Evolutionary conservation across 1,284 basidiomycete species (phyloP).

Genomic region (Mycosarcoma maydis): DNA sequence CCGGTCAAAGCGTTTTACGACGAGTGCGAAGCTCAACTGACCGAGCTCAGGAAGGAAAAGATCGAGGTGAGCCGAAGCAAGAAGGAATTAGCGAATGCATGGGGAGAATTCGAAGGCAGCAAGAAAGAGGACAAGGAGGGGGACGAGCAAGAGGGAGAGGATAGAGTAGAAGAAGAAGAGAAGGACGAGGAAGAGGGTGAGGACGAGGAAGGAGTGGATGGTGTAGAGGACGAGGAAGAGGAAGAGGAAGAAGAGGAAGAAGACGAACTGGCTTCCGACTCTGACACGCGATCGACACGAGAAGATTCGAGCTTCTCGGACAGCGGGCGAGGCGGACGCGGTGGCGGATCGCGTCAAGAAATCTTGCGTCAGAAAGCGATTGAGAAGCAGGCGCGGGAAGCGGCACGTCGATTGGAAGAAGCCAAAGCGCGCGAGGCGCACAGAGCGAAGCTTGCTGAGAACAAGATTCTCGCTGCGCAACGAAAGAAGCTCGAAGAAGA

Average conservation of each 20-base stretch:
- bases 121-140: slow-evolving; percentile 28
- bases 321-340: slow-evolving; percentile 1
- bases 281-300: slow-evolving; percentile 37
- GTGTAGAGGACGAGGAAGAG: slow-evolving; percentile 7
- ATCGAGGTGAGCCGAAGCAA: slow-evolving; percentile 89
- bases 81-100: slow-evolving; percentile 81
- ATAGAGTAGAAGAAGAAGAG: slow-evolving; percentile 12
- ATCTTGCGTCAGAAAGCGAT: slow-evolving; percentile 61
- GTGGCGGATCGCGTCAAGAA: slow-evolving; percentile 52
- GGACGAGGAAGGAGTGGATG: slow-evolving; percentile 8
- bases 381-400: slow-evolving; percentile 54
- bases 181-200: slow-evolving; percentile 2
- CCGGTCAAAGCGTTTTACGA: slow-evolving; percentile 88
- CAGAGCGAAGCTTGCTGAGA: slow-evolving; percentile 50
- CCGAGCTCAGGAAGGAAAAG: slow-evolving; percentile 91
- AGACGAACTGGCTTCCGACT: slow-evolving; percentile 52
- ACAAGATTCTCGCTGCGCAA: slow-evolving; percentile 55
- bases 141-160: neutral
- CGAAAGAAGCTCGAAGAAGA: slow-evolving; percentile 73
- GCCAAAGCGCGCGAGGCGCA: slow-evolving; percentile 51
- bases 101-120: slow-evolving; percentile 73
- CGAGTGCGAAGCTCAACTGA: slow-evolving; percentile 84
- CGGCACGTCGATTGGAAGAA: slow-evolving; percentile 28
- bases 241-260: slow-evolving; percentile 28
- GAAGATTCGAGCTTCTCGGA: slow-evolving; percentile 49